A percentile compares a stretch with the other conserved stretches of the same genome.
Conservation (phyloP, 2,329 filamentous ascomycete genomes). For the Botryotinia calthae region DNA sequence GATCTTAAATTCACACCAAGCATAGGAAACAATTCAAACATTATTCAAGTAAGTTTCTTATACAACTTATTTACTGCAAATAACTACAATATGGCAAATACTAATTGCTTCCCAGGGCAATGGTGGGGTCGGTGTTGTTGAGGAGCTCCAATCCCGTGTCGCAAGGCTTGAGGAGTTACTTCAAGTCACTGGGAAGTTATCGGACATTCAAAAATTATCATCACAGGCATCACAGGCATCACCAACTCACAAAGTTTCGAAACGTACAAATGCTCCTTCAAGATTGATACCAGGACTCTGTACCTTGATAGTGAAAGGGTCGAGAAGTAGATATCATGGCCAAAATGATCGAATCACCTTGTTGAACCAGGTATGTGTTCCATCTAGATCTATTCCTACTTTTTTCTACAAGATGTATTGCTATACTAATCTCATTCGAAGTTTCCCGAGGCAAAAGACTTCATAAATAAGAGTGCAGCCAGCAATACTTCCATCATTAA, state of each 20-base stretch:
- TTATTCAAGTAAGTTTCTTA: not conserved
- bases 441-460: constrained; percentile 16
- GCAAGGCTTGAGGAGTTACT: constrained; percentile 18
- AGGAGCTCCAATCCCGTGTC: constrained; percentile 19
- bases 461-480: constrained; percentile 19
- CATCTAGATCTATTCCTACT: not conserved
- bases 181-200: constrained; percentile 9
- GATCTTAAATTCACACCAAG: not conserved
- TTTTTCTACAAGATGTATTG: not conserved
- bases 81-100: not conserved
- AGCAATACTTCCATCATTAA: constrained; percentile 2
- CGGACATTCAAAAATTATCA: not conserved
- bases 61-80: not conserved
- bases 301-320: constrained; percentile 15
- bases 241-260: not conserved
- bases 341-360: constrained; percentile 20
- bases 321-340: constrained; percentile 19
- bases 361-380: constrained; percentile 1
- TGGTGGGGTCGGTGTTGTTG: constrained; percentile 8
- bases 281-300: constrained; percentile 2
- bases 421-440: not conserved
- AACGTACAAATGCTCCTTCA: not conserved
- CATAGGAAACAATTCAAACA: not conserved
- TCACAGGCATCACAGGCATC: constrained; percentile 5
- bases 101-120: not conserved